Evolutionary conservation across 140 eudicot genomes (phyloP).

Genomic region (Ambrosia hybrid): DNA sequence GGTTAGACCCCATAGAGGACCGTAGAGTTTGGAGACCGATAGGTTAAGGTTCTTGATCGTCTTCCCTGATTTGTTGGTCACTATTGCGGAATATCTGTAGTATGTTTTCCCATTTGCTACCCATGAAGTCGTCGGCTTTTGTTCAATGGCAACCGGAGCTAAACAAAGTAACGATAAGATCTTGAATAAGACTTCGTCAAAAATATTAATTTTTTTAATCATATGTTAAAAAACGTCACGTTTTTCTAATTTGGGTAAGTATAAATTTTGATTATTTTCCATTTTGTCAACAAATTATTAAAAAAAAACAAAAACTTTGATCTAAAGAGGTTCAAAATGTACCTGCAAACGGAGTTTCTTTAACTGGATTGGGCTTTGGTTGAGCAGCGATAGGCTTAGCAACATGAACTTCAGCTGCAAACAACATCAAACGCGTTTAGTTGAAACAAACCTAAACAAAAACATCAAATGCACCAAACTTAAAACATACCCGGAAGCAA

Average conservation of each 20-base stretch:
- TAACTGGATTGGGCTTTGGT: conserved; percentile 38
- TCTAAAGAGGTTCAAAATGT: conserved; percentile 14
- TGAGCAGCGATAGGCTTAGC: conserved; percentile 46
- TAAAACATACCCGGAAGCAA: conserved; percentile 60
- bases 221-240: not conserved
- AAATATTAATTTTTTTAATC: not conserved
- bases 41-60: conserved; percentile 65
- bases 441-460: not conserved
- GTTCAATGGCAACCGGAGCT: conserved; percentile 49
- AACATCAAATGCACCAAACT: conserved; percentile 7
- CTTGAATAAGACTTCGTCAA: conserved; percentile 3
- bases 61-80: conserved; percentile 76
- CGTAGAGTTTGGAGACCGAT: conserved; percentile 70
- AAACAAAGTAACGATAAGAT: conserved; percentile 14
- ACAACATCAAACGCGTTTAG: not conserved
- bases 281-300: not conserved
- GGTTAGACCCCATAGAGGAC: conserved; percentile 92
- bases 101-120: conserved; percentile 62
- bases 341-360: conserved; percentile 58
- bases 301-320: not conserved
- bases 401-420: conserved; percentile 60
- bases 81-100: conserved; percentile 70
- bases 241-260: not conserved
- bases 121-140: conserved; percentile 80
- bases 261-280: no score